Evolutionary conservation across 139 green algal species (phyloP), one percentile per base, ranked within the genome.

Genomic region (Penium margaritaceum): DNA sequence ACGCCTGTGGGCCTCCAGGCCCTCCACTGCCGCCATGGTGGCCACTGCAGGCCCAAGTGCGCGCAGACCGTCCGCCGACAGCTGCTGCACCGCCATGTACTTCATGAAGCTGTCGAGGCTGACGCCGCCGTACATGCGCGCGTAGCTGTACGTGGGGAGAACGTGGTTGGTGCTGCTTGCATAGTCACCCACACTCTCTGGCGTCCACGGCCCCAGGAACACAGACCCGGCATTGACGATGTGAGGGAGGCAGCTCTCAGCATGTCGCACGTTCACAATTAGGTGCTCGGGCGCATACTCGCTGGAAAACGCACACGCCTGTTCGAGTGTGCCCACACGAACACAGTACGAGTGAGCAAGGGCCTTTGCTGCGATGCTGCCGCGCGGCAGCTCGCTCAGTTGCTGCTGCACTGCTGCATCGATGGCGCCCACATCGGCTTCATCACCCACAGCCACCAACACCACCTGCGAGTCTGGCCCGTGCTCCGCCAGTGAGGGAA

Each of bases 121-220:
- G 1, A 98, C 94, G 2, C 94, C 94, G 58, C 80, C 89, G 86
- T 98, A 98, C 94, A 98, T 98, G 47, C 89, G 85, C 7, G 92
- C 89, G 75, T 97, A 98, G 1, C 77, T 92, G 78, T 98, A 98
- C 9, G 94, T 98, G 2, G 94, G 94, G 72, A 98, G 84, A 68
- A 91, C 85, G 84, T 98, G 94, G 86, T 98, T 98, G 47, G 94
- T 98, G 54, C 94, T 93, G 41, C 84, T 92, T 24, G 94, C 94
- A 76, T 98, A 98, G 85, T 98, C 94, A 19, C 94, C 94, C 27
- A 98, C 92, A 27, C 81, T 91, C 86, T 98, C 94, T 5, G 94
- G 94, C 0, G 94, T 98, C 84, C 86, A 93, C 29, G 87, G 76
- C 6, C 93, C 93, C 68, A 97, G 76, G 81, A 98, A 98, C 1